Conservation (phyloP, 1,284 basidiomycete genomes). For the Porogramme epimiltina region DNA sequence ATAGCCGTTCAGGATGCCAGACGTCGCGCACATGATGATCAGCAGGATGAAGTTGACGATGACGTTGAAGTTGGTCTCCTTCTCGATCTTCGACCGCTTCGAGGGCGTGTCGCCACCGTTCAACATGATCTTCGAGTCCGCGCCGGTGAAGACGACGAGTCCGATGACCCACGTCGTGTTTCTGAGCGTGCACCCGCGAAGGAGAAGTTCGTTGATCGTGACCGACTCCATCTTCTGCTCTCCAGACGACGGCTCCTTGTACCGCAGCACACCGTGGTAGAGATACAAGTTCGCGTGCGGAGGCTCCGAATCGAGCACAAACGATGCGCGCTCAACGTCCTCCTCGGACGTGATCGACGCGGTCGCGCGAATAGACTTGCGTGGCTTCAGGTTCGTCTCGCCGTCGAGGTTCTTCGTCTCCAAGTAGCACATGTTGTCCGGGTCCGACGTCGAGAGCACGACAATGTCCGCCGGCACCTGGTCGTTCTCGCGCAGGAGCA, state of each 20-base stretch:
- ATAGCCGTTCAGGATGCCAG: slow-evolving; percentile 77
- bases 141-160: slow-evolving; percentile 91
- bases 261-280: slow-evolving; percentile 87
- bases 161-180: slow-evolving; percentile 97
- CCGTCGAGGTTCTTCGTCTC: slow-evolving; percentile 97
- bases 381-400: slow-evolving; percentile 94
- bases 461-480: slow-evolving; percentile 96
- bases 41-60: slow-evolving; percentile 91
- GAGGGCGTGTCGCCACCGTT: slow-evolving; percentile 92
- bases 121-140: slow-evolving; percentile 98
- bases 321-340: slow-evolving; percentile 86
- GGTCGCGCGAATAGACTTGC: slow-evolving; percentile 80
- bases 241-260: slow-evolving; percentile 53
- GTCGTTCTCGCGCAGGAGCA: slow-evolving; percentile 90
- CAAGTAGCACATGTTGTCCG: slow-evolving; percentile 84
- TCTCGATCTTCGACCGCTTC: slow-evolving; percentile 95
- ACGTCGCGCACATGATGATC: slow-evolving; percentile 74
- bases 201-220: slow-evolving; percentile 90
- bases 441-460: slow-evolving; percentile 85
- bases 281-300: slow-evolving; percentile 93
- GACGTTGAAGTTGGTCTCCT: slow-evolving; percentile 99
- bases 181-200: slow-evolving; percentile 91
- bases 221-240: slow-evolving; percentile 67
- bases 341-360: slow-evolving; percentile 83
- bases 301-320: slow-evolving; percentile 90